Percentiles rank a stretch among this genome's conserved stretches.
phyloP scores from a whole-genome alignment of 169 alveolate species.

The Plasmodium knowlesi region DNA sequence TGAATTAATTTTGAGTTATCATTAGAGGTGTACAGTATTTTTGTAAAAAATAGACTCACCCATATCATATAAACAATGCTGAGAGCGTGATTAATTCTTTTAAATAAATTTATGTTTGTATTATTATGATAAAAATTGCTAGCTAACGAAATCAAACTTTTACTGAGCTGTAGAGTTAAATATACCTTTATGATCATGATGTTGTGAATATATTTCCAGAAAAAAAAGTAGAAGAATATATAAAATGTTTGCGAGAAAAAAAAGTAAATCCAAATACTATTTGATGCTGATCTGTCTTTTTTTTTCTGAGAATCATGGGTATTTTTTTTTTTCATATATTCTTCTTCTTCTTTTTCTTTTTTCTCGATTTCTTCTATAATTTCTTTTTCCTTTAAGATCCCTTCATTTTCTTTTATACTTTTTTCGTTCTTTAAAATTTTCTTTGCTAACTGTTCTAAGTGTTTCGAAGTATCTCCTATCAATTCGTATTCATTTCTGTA shows the following conservation, averaged over 20 bases:
- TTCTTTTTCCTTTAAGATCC: constrained; percentile 73
- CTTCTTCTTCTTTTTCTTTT: constrained; percentile 75
- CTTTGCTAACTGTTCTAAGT: constrained; percentile 56
- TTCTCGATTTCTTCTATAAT: constrained; percentile 53
- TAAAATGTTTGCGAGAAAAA: constrained; percentile 56
- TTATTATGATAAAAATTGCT: constrained; percentile 20
- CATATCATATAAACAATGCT: constrained; percentile 30
- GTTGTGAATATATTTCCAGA: constrained; percentile 51
- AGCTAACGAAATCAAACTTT: constrained; percentile 36
- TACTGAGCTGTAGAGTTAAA: constrained; percentile 51
- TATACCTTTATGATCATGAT: constrained; percentile 36
- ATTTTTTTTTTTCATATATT: constrained; percentile 63
- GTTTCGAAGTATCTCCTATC: constrained; percentile 68
- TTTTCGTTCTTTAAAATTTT: constrained; percentile 34
- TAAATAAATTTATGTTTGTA: constrained; percentile 54
- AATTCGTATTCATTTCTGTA: constrained; percentile 12
- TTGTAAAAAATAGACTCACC: constrained; percentile 71
- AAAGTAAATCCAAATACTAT: constrained; percentile 27
- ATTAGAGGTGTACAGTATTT: constrained; percentile 27
- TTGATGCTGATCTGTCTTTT: not conserved
- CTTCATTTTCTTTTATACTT: constrained; percentile 34
- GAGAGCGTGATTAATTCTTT: constrained; percentile 12
- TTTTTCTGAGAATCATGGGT: constrained; percentile 19
- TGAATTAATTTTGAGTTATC: constrained; percentile 19
- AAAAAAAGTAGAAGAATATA: constrained; percentile 27